These are phyloP conservation scores for Guadua angustifolia DNA, from an alignment of 176 grass and related monocot species.

Conservation along the genomic window DNA sequence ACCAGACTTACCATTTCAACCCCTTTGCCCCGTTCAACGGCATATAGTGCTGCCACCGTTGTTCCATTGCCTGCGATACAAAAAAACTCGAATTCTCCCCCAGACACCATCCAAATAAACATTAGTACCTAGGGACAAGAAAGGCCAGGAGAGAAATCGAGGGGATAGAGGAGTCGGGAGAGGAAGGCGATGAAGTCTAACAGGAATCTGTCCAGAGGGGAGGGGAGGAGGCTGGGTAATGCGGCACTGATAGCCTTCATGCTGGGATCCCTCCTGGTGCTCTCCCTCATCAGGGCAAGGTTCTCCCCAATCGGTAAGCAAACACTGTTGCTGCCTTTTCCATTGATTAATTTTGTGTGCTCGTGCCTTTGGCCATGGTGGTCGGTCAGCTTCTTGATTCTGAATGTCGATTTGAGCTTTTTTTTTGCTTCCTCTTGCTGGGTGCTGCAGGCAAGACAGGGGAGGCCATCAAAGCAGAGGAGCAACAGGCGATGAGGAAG, in stretches of 20 bases:
- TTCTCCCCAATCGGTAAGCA: slow-evolving; percentile 54
- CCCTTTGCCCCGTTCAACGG: slow-evolving; percentile 20
- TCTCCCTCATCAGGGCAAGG: slow-evolving; percentile 62
- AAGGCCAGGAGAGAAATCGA: not conserved
- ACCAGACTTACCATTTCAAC: slow-evolving; percentile 45
- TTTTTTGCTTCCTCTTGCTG: not conserved
- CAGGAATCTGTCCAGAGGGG: slow-evolving; percentile 52
- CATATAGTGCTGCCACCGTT: not conserved
- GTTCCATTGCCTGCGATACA: not conserved
- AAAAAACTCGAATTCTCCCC: not conserved
- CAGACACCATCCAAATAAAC: slow-evolving; percentile 3
- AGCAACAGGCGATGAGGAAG: slow-evolving; percentile 42
- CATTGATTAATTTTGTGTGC: not conserved
- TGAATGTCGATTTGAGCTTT: not conserved
- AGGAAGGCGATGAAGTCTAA: slow-evolving; percentile 54
- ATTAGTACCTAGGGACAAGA: not conserved
- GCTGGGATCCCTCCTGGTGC: slow-evolving; percentile 63
- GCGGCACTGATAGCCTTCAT: slow-evolving; percentile 64
- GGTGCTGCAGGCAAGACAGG: slow-evolving; percentile 45
- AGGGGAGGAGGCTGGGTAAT: slow-evolving; percentile 64
- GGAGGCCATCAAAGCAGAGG: slow-evolving; percentile 57
- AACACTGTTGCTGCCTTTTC: not conserved
- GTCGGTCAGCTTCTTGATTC: not conserved
- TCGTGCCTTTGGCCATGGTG: not conserved
- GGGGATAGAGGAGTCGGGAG: too few relatives aligned